Evolutionary conservation across 306 rosid species (phyloP).

Genomic region (Astragalus membranaceus): DNA sequence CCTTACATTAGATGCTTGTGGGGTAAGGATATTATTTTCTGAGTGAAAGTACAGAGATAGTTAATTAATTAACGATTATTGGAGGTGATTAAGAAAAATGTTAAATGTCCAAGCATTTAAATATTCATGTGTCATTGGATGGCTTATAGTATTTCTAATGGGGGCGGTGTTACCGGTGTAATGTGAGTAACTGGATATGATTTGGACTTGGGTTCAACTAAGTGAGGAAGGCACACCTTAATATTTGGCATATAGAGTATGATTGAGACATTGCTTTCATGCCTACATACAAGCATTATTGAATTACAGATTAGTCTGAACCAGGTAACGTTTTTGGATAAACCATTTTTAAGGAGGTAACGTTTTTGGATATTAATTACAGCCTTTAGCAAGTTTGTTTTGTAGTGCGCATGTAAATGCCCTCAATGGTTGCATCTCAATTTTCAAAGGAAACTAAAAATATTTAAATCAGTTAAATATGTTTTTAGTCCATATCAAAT

Average conservation of each 20-base stretch:
- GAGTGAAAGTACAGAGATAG: slow-evolving; percentile 9
- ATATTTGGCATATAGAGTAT: background rate
- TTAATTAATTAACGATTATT: background rate
- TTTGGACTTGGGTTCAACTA: slow-evolving; percentile 6
- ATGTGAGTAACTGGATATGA: slow-evolving; percentile 3
- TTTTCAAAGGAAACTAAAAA: slow-evolving; percentile 8
- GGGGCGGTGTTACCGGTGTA: background rate
- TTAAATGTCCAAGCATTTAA: too few relatives aligned
- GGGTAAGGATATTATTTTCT: slow-evolving; percentile 15
- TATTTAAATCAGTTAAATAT: background rate
- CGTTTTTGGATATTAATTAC: too few relatives aligned
- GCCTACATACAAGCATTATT: background rate
- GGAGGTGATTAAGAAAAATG: background rate
- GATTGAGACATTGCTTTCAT: background rate
- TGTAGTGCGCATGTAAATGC: background rate
- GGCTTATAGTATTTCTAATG: background rate
- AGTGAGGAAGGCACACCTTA: slow-evolving; percentile 17
- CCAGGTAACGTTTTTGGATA: background rate
- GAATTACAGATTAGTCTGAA: background rate
- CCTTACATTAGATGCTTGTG: background rate
- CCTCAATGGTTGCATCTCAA: background rate
- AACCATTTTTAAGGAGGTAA: background rate
- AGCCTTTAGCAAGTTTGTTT: background rate
- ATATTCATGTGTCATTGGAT: background rate
- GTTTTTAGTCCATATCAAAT: too few relatives aligned